These are phyloP conservation scores for Gillenia trifoliata DNA, from an alignment of 306 rosid genomes.

Conservation along the genomic window DNA sequence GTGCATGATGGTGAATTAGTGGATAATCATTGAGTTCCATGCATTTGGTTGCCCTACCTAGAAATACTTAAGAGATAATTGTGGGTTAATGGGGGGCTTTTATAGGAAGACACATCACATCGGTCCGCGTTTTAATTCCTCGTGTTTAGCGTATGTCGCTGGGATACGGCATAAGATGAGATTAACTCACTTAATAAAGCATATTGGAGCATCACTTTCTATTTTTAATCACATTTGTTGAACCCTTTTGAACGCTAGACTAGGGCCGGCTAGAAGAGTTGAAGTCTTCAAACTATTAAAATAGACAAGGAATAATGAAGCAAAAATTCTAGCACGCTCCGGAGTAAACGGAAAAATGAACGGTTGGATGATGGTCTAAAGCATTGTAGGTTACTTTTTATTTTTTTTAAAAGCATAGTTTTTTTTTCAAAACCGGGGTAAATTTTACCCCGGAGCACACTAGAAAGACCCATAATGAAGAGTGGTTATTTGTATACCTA, in stretches of 20 bases:
- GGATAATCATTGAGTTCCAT: constrained; percentile 13
- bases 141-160: constrained; percentile 8
- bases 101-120: constrained; percentile 9
- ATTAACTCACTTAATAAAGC: not conserved
- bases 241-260: not conserved
- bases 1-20: not conserved
- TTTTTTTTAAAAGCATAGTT: no score
- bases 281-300: not conserved
- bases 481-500: no score
- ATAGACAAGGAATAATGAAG: not conserved
- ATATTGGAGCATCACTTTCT: not conserved
- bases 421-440: no score
- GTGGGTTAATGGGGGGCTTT: constrained; percentile 8
- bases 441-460: no score
- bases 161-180: not conserved
- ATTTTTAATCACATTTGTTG: not conserved
- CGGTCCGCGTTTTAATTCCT: constrained; percentile 12
- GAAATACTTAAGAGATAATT: not conserved
- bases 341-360: no score
- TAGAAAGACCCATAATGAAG: no score
- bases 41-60: not conserved
- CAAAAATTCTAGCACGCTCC: no score
- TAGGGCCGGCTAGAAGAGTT: no score
- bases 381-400: no score
- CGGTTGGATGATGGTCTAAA: no score